Evolutionary conservation across 1,139 yeast species (phyloP).

Genomic region (Blastobotrys raffinosifermentans): DNA sequence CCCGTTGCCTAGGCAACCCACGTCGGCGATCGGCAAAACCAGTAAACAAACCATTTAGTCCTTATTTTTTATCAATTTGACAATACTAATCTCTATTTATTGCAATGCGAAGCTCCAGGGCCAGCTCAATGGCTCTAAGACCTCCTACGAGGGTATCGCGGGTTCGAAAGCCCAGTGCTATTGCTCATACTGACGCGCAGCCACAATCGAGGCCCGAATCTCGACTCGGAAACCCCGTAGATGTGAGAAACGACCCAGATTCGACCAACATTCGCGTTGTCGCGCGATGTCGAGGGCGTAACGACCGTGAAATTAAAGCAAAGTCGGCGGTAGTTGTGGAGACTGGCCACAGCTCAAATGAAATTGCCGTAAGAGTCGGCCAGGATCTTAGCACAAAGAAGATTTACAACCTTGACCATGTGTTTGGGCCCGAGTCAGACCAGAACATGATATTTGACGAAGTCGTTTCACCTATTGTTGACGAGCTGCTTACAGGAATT

Average conservation of each 20-base stretch:
- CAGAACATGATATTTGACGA: constrained; percentile 54
- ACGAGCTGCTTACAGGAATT: constrained; percentile 52
- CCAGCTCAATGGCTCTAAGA: no score
- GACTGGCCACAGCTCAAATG: constrained; percentile 14
- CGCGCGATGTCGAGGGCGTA: constrained; percentile 84
- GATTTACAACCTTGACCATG: constrained; percentile 61
- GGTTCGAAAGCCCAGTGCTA: neutral
- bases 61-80: no score
- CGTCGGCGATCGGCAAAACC: no score
- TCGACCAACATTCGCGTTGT: constrained; percentile 54
- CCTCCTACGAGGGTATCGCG: neutral
- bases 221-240: neutral
- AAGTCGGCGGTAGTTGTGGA: constrained; percentile 67
- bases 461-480: constrained; percentile 53
- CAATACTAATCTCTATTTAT: no score
- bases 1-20: no score
- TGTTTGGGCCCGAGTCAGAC: constrained; percentile 69
- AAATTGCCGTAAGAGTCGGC: constrained; percentile 20
- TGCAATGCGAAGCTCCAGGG: no score
- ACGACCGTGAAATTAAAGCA: constrained; percentile 59
- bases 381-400: constrained; percentile 29
- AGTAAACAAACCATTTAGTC: no score
- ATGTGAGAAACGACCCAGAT: neutral
- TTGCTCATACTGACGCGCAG: neutral
- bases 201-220: neutral